Percentiles rank a stretch among this genome's conserved stretches.
phyloP scores from a whole-genome alignment of 306 rosid genomes.

The Biancaea sappan region DNA sequence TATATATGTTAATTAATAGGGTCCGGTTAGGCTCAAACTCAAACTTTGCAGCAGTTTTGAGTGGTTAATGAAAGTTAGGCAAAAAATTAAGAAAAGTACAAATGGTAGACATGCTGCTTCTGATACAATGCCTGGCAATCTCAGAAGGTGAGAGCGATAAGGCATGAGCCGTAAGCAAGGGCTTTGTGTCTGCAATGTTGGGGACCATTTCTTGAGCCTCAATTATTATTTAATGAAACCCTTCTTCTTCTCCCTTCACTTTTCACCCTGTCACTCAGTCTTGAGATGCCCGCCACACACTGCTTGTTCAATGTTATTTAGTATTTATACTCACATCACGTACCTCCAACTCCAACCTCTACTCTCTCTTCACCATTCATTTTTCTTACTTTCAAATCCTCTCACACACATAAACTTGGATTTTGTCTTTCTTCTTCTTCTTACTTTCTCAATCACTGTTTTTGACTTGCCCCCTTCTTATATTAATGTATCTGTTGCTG shows the following conservation, averaged over 20 bases:
- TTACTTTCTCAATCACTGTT: neutral
- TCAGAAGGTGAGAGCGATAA: constrained; percentile 50
- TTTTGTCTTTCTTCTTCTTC: neutral
- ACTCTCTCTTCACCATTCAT: neutral
- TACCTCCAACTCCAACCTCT: neutral
- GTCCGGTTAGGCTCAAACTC: neutral
- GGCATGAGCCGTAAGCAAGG: constrained; percentile 40
- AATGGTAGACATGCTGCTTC: neutral
- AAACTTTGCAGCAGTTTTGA: neutral
- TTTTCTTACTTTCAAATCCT: no score
- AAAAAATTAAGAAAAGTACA: neutral
- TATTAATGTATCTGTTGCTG: no score
- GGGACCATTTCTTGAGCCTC: constrained; percentile 53
- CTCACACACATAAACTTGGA: neutral
- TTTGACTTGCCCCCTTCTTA: neutral
- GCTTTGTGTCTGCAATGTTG: constrained; percentile 47
- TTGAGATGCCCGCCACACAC: constrained; percentile 39
- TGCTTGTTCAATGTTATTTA: no score
- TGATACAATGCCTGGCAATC: constrained; percentile 14
- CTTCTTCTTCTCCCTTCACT: constrained; percentile 5
- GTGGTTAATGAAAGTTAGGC: neutral
- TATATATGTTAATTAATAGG: neutral
- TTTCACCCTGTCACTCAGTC: constrained; percentile 35
- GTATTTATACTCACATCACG: constrained; percentile 23
- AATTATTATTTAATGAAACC: constrained; percentile 37